These are phyloP conservation scores for Russula compacta DNA, from an alignment of 768 basidiomycete species.

Conservation along the genomic window DNA sequence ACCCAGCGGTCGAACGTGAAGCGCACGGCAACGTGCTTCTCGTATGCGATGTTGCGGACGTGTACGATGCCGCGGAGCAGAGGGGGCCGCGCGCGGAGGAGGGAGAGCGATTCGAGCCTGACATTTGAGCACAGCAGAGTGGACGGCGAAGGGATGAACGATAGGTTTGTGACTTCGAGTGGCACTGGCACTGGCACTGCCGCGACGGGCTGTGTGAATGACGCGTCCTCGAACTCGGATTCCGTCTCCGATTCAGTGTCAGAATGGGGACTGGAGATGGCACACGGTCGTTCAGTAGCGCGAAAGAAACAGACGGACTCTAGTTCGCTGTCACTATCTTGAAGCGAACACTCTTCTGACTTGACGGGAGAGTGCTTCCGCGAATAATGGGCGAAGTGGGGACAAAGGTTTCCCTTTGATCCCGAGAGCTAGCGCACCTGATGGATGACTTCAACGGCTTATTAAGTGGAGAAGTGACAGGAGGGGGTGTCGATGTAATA, in stretches of 20 bases:
- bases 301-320: slow-evolving; percentile 2
- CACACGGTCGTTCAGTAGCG: background rate
- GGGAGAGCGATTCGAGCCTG: too few relatives aligned
- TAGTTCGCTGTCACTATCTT: background rate
- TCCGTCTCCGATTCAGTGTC: slow-evolving; percentile 2
- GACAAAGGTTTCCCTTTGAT: background rate
- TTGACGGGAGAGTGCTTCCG: background rate
- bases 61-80: slow-evolving; percentile 46
- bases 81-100: too few relatives aligned
- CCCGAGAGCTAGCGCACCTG: background rate
- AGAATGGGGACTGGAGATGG: background rate
- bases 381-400: background rate
- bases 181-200: too few relatives aligned
- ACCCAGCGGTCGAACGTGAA: slow-evolving; percentile 96
- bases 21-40: slow-evolving; percentile 79
- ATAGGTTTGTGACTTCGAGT: too few relatives aligned
- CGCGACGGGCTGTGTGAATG: background rate
- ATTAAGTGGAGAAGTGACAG: background rate
- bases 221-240: background rate
- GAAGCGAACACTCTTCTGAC: slow-evolving; percentile 1
- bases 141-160: too few relatives aligned
- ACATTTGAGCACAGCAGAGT: too few relatives aligned
- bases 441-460: slow-evolving; percentile 1
- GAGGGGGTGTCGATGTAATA: background rate
- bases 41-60: slow-evolving; percentile 78